These are phyloP conservation scores for Ustilago xerochloae DNA, from an alignment of 1,284 basidiomycete species.

Conservation along the genomic window DNA sequence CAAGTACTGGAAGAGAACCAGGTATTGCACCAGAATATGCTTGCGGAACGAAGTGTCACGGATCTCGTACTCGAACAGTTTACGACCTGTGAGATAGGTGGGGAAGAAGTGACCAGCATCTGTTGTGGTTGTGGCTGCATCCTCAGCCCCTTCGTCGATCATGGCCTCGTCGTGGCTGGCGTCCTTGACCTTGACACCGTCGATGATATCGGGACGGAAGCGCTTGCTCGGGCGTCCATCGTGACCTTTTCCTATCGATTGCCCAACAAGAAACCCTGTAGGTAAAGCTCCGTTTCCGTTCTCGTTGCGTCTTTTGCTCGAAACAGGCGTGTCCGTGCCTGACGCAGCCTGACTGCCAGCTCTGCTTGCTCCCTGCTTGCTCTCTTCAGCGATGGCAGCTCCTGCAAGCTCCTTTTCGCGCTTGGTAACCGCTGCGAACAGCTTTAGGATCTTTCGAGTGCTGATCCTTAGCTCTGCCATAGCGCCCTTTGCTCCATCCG, in stretches of 20 bases:
- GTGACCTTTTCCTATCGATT: conserved; percentile 10
- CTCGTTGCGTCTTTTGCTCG: conserved; percentile 19
- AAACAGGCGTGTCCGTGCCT: conserved; percentile 6
- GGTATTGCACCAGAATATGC: conserved; percentile 87
- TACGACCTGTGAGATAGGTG: conserved; percentile 86
- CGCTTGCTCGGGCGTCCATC: conserved; percentile 22
- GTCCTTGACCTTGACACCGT: conserved; percentile 14
- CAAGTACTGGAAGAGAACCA: conserved; percentile 84
- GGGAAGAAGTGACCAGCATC: conserved; percentile 82
- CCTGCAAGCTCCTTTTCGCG: conserved; percentile 54
- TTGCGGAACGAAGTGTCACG: conserved; percentile 88
- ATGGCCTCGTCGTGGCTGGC: conserved; percentile 4
- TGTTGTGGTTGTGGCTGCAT: conserved; percentile 23
- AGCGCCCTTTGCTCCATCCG: conserved; percentile 48
- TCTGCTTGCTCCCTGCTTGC: conserved; percentile 10
- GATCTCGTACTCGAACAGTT: conserved; percentile 85
- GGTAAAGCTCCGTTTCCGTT: not conserved
- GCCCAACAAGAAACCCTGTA: conserved; percentile 37
- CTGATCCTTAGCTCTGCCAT: conserved; percentile 48
- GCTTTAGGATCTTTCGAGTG: conserved; percentile 49
- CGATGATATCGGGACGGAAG: conserved; percentile 25
- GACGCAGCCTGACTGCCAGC: conserved; percentile 6
- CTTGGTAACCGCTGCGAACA: conserved; percentile 51
- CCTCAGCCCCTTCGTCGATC: conserved; percentile 4
- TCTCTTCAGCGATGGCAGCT: conserved; percentile 34